Base-by-base conservation (phyloP, 2,329 filamentous ascomycete species). In the Calonectria pteridis region DNA sequence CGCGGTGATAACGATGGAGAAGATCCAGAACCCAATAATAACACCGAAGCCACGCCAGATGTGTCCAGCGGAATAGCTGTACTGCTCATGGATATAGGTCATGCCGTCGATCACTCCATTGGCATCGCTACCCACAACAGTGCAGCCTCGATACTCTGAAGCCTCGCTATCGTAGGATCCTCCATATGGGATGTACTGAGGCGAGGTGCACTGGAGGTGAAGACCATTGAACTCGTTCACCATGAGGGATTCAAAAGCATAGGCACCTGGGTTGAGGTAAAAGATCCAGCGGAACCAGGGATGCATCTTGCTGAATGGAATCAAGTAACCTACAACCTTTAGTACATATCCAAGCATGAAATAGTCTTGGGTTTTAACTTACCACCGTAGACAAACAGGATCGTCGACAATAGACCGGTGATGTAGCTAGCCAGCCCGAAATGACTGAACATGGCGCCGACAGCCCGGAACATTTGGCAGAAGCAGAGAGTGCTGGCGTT, bases 41-140 rank as follows among this genome's bases (percentile, higher is more conserved):
- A 95, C 91, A 20, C 93, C 94, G 77, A 93, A 94, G 81, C 95
- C 94, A 3, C 94, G 90, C 92, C 92, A 94, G 40, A 91, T 83
- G 76, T 93, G 87, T 2, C 83, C 83, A 13, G 86, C 82, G 14
- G 84, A 84, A 79, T 92, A 93, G 40, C 84, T 80, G 77, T 89
- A 92, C 28, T 81, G 79, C 85, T 86, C 4, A 84, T 79, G 29
- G 79, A 93, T 81, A 55, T 91, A 93, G 1, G 83, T 84, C 40
- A 87, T 85, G 0, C 92, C 92, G 2, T 84, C 79, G 6, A 93
- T 88, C 13, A 81, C 77, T 0, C 77, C 82, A 0, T 81, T 77
- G 3, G 90, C 86, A 1, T 92, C 91, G 4, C 86, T 86, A 0
- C 78, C 80, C 18, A 75, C 50, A 20, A 89, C 83, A 18, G 87